Base-by-base conservation (phyloP, 257 asterid genomes). In the Rehmannia glutinosa region DNA sequence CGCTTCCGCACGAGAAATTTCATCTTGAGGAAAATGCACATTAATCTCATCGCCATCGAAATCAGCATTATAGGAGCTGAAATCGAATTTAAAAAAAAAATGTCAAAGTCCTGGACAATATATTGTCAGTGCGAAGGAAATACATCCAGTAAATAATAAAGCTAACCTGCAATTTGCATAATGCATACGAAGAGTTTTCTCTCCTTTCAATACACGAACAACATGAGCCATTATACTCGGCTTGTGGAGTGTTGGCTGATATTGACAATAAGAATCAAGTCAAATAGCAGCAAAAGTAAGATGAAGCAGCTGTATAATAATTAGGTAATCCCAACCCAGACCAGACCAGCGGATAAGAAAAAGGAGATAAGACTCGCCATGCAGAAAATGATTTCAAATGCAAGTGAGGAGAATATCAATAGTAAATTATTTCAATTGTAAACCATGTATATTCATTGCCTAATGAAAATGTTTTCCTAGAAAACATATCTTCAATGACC, bases 11-110 rank as follows among this genome's bases (percentile, higher is more conserved):
- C 98, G 98, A 74, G 98, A 92, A 77, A 92, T 82, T 83, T 92
- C 98, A 79, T 92, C 98, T 87, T 90, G 98, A 62, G 98, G 97
- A 71, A 92, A 90, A 82, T 92, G 98, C 74, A 92, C 98, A 78
- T 92, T 92, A 73, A 92, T 87, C 84, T 92, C 98, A 78, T 92
- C 98, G 25, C 98, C 98, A 49, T 92, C 98, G 78, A 92, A 92
- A 86, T 92, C 98, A 38, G 98, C 98, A 83, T 92, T 92, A 69
- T 90, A 92, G 46, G 98, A 78, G 75, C 98, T 92, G 85, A 63
- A 80, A 61, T 55, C 73, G 64, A 69, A 66, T 66, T 53, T 24
- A 20, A 72, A 70, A 66, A 57, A 69, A 59, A 64, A 64, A 53
- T 32, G 68, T 83, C 78, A 79, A 63, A 75, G 32, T 24, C 51